Base-by-base conservation (phyloP, 2,329 filamentous ascomycete genomes). In the Achaetomium macrosporum region DNA sequence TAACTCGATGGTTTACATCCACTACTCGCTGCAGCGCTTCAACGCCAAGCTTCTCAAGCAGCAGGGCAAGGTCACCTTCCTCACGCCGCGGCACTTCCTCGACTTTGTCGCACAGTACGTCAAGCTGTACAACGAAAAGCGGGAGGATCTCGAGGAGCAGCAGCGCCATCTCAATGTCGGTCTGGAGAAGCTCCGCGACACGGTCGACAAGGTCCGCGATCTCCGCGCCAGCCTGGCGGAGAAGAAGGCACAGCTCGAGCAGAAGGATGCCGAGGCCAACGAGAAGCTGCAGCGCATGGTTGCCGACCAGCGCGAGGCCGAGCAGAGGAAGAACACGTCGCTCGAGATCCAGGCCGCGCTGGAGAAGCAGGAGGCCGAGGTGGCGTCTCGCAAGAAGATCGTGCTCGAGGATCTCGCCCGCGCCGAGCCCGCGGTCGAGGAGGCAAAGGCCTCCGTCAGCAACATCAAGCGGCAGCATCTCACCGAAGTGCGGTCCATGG, bases 31-130 rank as follows among this genome's bases (percentile, higher is more conserved):
- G 45, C 89, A 92, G 57, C 80, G 82, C 47, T 95, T 96, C 78
- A 99, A 99, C 66, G 76, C 81, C 61, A 91, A 90, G 64, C 76
- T 99, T 20, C 81, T 87, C 58, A 93, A 90, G 68, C 93, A 97
- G 68, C 93, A 97, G 72, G 90, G 89, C 69, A 90, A 88, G 71
- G 81, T 87, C 30, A 97, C 93, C 0, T 97, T 88, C 75, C 82
- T 99, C 52, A 99, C 95, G 11, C 93, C 93, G 42, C 85, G 93
- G 42, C 93, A 99, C 70, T 99, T 96, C 76, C 76, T 99, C 47
- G 95, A 99, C 69, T 99, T 99, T 64, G 92, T 99, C 54, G 89
- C 90, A 37, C 93, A 99, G 67, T 99, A 96, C 67, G 91, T 96
- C 69, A 93, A 88, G 69, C 78, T 99, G 7, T 97, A 97, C 73